These are phyloP conservation scores for Cynara cardunculus DNA, from an alignment of 129 eudicot species.

Conservation along the genomic window DNA sequence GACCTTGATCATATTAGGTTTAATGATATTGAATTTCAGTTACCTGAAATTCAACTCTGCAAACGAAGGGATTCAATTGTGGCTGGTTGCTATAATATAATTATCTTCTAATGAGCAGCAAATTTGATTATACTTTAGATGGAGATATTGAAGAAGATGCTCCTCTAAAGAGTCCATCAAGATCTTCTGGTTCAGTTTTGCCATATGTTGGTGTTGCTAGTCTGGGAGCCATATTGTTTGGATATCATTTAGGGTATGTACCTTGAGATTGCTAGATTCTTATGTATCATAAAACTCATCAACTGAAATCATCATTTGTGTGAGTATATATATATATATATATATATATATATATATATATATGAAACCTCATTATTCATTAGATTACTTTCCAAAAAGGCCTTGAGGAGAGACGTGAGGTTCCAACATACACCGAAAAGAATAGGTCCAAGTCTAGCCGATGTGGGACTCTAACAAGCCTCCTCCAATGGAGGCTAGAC, in stretches of 20 bases:
- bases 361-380: not conserved
- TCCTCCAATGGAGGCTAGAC: not conserved
- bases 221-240: constrained; percentile 90
- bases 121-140: constrained; percentile 26
- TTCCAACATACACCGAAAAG: not conserved
- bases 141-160: constrained; percentile 59
- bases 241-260: constrained; percentile 91
- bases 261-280: not conserved
- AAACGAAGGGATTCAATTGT: not conserved
- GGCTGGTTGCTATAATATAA: not conserved
- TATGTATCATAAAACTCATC: not conserved
- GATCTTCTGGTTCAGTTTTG: constrained; percentile 71
- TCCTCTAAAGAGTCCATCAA: constrained; percentile 48
- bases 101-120: constrained; percentile 16
- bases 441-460: not conserved
- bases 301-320: not conserved
- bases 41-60: not conserved
- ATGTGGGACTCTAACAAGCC: not conserved
- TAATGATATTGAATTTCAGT: not conserved
- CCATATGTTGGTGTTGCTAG: constrained; percentile 98
- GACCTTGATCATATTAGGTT: not conserved
- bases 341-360: not conserved
- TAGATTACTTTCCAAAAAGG: not conserved
- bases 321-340: not conserved
- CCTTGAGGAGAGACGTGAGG: not conserved